Percentiles rank a stretch among this genome's conserved stretches.
These are phyloP conservation scores for Selaginella tamariscina DNA, from an alignment of 75 land plant genomes.

Conservation along the genomic window DNA sequence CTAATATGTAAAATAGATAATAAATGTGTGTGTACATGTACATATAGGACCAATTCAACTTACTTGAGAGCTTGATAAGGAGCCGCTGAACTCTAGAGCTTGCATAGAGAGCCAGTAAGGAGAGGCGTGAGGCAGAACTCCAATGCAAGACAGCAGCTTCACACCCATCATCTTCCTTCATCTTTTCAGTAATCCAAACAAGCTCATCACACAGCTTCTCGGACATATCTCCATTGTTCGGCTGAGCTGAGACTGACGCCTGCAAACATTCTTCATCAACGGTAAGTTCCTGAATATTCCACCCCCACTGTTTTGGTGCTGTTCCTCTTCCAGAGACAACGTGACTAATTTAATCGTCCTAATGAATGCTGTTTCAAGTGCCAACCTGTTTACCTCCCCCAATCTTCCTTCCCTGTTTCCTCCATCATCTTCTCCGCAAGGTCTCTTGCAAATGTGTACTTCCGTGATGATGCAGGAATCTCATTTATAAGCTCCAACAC, in stretches of 20 bases:
- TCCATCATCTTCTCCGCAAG: constrained; percentile 59
- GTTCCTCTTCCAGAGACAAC: constrained; percentile 11
- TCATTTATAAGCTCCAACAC: constrained; percentile 40
- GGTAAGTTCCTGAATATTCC: constrained; percentile 23
- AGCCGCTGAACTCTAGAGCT: constrained; percentile 62
- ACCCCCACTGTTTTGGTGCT: constrained; percentile 24
- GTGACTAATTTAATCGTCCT: constrained; percentile 35
- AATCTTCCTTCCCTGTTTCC: constrained; percentile 40
- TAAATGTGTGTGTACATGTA: background rate
- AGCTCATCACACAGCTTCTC: constrained; percentile 83
- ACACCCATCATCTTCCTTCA: constrained; percentile 39
- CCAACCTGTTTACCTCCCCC: constrained; percentile 45
- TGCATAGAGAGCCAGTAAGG: constrained; percentile 45
- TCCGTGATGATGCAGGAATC: constrained; percentile 63
- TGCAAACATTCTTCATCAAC: background rate
- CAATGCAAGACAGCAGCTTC: constrained; percentile 57
- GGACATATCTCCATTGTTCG: constrained; percentile 21
- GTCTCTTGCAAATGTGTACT: constrained; percentile 54
- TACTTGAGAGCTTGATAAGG: constrained; percentile 68
- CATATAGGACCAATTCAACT: background rate
- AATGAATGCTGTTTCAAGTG: constrained; percentile 43
- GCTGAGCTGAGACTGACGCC: background rate
- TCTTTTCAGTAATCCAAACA: constrained; percentile 67
- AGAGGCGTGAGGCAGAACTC: constrained; percentile 49
- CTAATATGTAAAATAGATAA: constrained; percentile 3